Evolutionary conservation across 352 stramenopile genomes (phyloP).

Genomic region (Nannochloropsis limnetica): DNA sequence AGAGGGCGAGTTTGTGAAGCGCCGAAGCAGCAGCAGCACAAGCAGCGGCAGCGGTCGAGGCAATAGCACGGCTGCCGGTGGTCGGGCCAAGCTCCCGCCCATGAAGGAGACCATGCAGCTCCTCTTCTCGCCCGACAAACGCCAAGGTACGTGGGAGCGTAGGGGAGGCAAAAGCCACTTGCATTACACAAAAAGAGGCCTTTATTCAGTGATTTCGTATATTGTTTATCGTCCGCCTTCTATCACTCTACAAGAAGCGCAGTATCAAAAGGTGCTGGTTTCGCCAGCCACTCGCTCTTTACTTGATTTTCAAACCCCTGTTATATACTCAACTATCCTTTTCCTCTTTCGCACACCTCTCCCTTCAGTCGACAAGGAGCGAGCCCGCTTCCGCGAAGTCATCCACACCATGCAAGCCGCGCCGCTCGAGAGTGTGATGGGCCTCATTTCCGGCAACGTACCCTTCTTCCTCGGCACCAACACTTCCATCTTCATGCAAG

Average conservation of each 20-base stretch:
- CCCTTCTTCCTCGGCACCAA: conserved; percentile 30
- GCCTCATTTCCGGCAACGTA: background rate
- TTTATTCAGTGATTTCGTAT: too few species aligned
- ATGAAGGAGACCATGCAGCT: conserved; percentile 34
- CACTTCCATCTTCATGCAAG: conserved; percentile 16
- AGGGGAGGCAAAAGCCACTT: too few species aligned
- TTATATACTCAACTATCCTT: too few species aligned
- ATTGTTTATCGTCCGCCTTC: too few species aligned
- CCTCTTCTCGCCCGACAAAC: conserved; percentile 32
- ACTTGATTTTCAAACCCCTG: too few species aligned
- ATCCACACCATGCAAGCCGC: conserved; percentile 32
- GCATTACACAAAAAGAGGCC: too few species aligned
- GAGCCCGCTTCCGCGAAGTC: background rate
- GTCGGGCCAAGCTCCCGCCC: conserved; percentile 16
- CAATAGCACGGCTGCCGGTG: background rate
- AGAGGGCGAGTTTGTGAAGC: background rate
- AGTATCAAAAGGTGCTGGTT: background rate
- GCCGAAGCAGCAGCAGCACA: background rate
- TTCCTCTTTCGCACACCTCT: background rate
- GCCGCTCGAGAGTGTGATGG: background rate
- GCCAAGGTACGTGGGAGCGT: background rate
- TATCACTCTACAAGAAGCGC: too few species aligned
- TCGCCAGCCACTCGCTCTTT: background rate
- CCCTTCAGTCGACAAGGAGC: conserved; percentile 8
- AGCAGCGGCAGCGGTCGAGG: background rate